Conservation (phyloP, 306 rosid species). For the Acacia crassicarpa region DNA sequence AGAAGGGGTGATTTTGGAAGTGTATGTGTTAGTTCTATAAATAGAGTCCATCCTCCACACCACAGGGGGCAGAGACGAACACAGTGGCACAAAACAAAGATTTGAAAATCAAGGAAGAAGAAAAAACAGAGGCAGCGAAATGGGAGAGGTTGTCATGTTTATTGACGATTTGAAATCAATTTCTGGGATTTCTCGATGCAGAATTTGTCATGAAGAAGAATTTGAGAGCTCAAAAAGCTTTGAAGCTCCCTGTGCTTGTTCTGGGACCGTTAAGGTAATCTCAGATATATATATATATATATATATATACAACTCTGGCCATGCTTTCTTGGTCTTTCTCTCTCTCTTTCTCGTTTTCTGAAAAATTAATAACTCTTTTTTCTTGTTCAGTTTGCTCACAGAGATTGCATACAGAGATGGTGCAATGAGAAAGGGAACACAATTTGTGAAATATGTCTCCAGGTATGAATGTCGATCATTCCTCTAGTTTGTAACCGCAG, state of each 20-base stretch:
- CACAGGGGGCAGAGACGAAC: constrained; percentile 6
- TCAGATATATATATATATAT: not conserved
- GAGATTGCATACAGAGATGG: constrained; percentile 98
- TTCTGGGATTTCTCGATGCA: constrained; percentile 55
- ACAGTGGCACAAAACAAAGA: constrained; percentile 13
- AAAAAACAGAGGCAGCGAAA: constrained; percentile 21
- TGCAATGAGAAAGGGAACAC: constrained; percentile 90
- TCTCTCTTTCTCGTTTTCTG: not conserved
- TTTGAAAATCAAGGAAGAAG: constrained; percentile 28
- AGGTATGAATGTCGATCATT: constrained; percentile 46
- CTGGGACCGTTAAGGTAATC: constrained; percentile 89
- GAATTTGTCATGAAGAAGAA: constrained; percentile 95
- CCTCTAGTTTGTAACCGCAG: not conserved
- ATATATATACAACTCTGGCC: not conserved
- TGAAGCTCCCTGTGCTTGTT: constrained; percentile 97
- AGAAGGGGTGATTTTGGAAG: constrained; percentile 57
- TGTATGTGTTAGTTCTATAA: constrained; percentile 32
- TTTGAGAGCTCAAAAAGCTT: constrained; percentile 58
- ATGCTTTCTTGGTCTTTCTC: not conserved
- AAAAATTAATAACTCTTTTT: not conserved
- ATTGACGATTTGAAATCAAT: constrained; percentile 60
- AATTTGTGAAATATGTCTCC: constrained; percentile 89
- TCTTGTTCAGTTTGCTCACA: constrained; percentile 77
- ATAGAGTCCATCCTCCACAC: constrained; percentile 26
- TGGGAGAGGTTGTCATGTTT: constrained; percentile 63